phyloP scores from a whole-genome alignment of 208 protist species.

The Balamuthia mandrillaris region DNA sequence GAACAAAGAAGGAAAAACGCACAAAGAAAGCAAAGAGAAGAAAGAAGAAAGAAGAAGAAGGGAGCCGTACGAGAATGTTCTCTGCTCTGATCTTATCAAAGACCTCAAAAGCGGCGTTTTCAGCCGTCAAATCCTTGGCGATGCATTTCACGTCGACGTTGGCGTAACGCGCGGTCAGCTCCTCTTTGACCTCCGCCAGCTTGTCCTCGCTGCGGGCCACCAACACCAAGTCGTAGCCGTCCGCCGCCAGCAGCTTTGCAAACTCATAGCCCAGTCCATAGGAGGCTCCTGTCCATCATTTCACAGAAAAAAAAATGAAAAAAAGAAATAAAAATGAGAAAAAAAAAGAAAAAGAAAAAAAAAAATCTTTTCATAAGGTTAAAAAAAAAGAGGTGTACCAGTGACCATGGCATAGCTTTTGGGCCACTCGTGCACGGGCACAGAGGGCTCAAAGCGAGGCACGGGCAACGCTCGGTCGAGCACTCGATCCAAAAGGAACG shows the following conservation, averaged over 20 bases:
- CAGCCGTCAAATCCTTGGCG: background rate
- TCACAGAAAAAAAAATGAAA: too few relatives aligned
- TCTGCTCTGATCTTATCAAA: background rate
- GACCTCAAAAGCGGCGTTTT: background rate
- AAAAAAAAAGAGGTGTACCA: too few relatives aligned
- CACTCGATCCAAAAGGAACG: background rate
- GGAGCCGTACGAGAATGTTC: background rate
- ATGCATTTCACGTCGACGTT: background rate
- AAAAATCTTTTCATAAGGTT: too few relatives aligned
- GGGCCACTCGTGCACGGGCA: constrained; percentile 18
- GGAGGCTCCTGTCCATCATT: background rate
- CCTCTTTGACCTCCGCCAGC: background rate
- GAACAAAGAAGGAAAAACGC: background rate
- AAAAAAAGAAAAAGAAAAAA: too few relatives aligned
- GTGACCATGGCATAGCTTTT: constrained; percentile 16
- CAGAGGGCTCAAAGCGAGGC: background rate
- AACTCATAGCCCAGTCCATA: background rate
- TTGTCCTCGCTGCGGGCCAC: background rate
- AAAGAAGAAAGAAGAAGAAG: too few relatives aligned
- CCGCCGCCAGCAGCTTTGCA: constrained; percentile 20
- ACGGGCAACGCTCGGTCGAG: background rate
- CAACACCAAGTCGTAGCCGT: constrained; percentile 19
- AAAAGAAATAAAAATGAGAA: too few relatives aligned
- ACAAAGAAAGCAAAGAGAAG: too few relatives aligned
- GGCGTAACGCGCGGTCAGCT: background rate